Conservation (phyloP, 192 early-diverging fungal genomes). For the Oehlia diaphana region DNA sequence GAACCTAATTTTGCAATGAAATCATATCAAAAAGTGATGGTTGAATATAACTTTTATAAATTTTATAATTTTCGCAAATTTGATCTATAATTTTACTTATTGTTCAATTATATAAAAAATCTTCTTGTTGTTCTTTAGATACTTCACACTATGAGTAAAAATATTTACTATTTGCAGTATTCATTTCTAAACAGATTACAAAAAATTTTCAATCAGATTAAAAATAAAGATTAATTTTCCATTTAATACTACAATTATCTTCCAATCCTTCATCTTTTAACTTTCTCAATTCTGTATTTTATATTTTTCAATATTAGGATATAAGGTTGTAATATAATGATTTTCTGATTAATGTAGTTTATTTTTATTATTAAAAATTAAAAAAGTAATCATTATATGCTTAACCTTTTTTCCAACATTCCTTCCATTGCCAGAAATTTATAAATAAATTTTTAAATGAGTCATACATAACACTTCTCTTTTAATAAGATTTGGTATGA, state of each 20-base stretch:
- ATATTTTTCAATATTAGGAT: background rate
- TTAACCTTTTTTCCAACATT: background rate
- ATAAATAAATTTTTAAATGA: too few species aligned
- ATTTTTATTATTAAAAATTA: background rate
- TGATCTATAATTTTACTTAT: too few species aligned
- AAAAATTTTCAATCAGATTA: background rate
- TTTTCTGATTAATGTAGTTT: background rate
- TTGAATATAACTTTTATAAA: too few species aligned
- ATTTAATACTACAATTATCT: background rate
- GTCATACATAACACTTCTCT: too few species aligned
- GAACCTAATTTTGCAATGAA: too few species aligned
- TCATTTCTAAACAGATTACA: background rate
- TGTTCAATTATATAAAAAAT: background rate
- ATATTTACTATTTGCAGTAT: constrained; percentile 2
- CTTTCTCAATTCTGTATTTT: background rate
- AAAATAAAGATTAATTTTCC: background rate
- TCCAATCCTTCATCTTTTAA: background rate
- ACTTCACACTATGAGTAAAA: background rate
- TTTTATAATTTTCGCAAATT: too few species aligned
- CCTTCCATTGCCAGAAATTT: too few species aligned
- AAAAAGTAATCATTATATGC: background rate
- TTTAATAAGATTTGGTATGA: too few species aligned
- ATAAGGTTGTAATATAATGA: background rate
- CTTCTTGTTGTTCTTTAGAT: background rate
- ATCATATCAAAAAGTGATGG: too few species aligned